phyloP scores from a whole-genome alignment of 805 yeast species.

The Yamadazyma philogaea region DNA sequence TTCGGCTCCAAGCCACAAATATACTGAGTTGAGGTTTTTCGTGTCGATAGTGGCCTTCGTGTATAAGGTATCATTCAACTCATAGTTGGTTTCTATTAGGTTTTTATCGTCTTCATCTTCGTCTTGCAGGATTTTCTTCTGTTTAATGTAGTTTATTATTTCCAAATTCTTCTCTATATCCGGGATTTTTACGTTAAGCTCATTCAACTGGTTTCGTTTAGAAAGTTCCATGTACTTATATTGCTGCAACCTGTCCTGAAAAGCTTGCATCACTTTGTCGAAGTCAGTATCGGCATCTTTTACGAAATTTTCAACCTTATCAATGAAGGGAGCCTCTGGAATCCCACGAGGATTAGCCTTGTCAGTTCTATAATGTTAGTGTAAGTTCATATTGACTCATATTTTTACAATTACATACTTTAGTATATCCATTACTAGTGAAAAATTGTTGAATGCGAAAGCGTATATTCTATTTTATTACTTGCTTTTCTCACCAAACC shows the following conservation, averaged over 20 bases:
- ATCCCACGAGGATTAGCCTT: constrained; percentile 88
- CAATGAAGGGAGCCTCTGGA: constrained; percentile 94
- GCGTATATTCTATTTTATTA: constrained; percentile 8
- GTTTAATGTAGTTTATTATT: constrained; percentile 59
- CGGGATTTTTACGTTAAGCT: constrained; percentile 74
- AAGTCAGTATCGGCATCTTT: constrained; percentile 63
- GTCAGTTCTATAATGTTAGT: constrained; percentile 40
- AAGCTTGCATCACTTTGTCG: constrained; percentile 62
- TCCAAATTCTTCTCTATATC: constrained; percentile 84
- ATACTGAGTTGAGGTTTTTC: constrained; percentile 56
- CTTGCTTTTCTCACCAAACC: constrained; percentile 48
- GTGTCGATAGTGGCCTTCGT: constrained; percentile 74
- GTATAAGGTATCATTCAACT: constrained; percentile 87
- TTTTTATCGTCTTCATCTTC: constrained; percentile 25
- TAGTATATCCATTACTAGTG: constrained; percentile 13
- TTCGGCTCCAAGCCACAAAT: constrained; percentile 97
- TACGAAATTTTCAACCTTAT: constrained; percentile 71
- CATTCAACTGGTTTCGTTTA: constrained; percentile 46
- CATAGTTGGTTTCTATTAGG: constrained; percentile 70
- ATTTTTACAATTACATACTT: constrained; percentile 10
- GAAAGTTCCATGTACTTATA: constrained; percentile 81
- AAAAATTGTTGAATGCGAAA: background rate
- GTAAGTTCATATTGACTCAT: background rate
- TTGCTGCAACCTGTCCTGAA: constrained; percentile 86
- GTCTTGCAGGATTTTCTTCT: constrained; percentile 37